Evolutionary conservation across 1,139 yeast genomes (phyloP).

Genomic region (Taiozyma sp.): DNA sequence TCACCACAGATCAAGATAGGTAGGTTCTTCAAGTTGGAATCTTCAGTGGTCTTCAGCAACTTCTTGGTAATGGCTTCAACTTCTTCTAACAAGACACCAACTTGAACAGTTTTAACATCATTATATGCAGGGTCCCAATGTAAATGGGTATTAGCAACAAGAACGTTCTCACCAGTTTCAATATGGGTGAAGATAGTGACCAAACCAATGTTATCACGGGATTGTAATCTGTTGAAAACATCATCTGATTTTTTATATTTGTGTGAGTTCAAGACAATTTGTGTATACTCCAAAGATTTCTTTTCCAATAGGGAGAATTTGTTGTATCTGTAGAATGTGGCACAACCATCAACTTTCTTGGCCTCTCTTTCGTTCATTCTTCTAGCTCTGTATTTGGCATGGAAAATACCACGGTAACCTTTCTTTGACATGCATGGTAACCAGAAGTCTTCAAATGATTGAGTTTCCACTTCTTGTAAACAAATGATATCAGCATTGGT

Average conservation of each 20-base stretch:
- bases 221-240: conserved; percentile 92
- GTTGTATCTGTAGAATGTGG: conserved; percentile 69
- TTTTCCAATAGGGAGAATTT: conserved; percentile 69
- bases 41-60: conserved; percentile 35
- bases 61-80: conserved; percentile 58
- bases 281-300: conserved; percentile 77
- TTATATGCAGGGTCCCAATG: conserved; percentile 98
- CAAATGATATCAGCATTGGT: conserved; percentile 75
- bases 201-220: conserved; percentile 89
- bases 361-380: conserved; percentile 83
- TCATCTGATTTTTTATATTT: conserved; percentile 92
- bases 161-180: conserved; percentile 63
- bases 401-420: conserved; percentile 80
- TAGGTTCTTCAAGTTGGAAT: conserved; percentile 51
- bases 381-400: conserved; percentile 86
- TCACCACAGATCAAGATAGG: conserved; percentile 91
- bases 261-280: conserved; percentile 82
- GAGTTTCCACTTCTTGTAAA: conserved; percentile 92
- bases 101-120: conserved; percentile 95
- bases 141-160: conserved; percentile 86
- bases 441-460: conserved; percentile 84
- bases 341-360: conserved; percentile 96
- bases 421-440: conserved; percentile 60
- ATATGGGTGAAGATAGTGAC: conserved; percentile 73
- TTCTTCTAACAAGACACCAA: conserved; percentile 87